Conservation (phyloP, 1,284 basidiomycete species). For the Tetrapyrgos nigripes region DNA sequence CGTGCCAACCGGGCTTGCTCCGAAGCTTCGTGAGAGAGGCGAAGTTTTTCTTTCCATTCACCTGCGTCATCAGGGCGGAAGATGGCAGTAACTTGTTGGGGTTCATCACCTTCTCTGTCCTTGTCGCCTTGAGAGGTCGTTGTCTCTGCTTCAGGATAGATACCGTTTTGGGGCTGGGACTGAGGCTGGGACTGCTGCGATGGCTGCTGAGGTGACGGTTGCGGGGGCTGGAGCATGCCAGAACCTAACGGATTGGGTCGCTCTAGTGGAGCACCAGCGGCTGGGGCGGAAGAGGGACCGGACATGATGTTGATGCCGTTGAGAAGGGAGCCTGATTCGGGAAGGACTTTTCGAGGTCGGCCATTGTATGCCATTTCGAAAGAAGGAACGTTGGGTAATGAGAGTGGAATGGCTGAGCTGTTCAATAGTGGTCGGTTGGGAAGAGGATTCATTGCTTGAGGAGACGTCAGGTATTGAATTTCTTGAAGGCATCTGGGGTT, state of each 20-base stretch:
- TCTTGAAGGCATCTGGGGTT: constrained; percentile 88
- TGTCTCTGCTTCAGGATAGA: not conserved
- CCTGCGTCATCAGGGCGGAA: constrained; percentile 85
- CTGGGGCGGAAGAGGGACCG: constrained; percentile 55
- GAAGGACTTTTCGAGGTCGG: constrained; percentile 77
- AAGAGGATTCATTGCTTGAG: constrained; percentile 96
- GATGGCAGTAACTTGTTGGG: constrained; percentile 77
- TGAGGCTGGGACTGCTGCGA: constrained; percentile 43
- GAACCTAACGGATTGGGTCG: constrained; percentile 52
- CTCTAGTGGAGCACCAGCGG: constrained; percentile 53
- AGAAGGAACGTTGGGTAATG: constrained; percentile 72
- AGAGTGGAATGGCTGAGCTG: constrained; percentile 66
- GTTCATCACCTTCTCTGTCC: constrained; percentile 56
- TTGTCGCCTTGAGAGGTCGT: constrained; percentile 41
- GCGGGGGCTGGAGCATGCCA: constrained; percentile 43
- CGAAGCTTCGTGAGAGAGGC: constrained; percentile 65
- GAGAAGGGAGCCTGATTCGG: constrained; percentile 71
- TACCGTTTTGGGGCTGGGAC: constrained; percentile 16
- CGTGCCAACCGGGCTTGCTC: constrained; percentile 50
- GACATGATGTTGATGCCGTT: constrained; percentile 64
- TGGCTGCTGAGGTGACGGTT: constrained; percentile 27
- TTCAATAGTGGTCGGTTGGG: constrained; percentile 83
- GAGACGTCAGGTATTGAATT: constrained; percentile 96
- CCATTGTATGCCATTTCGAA: constrained; percentile 80
- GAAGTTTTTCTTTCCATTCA: constrained; percentile 83